Percentiles rank a stretch among this genome's conserved stretches.
Evolutionary conservation across 2,329 filamentous ascomycete genomes (phyloP).

Genomic region (Leptosphaerulina australis): DNA sequence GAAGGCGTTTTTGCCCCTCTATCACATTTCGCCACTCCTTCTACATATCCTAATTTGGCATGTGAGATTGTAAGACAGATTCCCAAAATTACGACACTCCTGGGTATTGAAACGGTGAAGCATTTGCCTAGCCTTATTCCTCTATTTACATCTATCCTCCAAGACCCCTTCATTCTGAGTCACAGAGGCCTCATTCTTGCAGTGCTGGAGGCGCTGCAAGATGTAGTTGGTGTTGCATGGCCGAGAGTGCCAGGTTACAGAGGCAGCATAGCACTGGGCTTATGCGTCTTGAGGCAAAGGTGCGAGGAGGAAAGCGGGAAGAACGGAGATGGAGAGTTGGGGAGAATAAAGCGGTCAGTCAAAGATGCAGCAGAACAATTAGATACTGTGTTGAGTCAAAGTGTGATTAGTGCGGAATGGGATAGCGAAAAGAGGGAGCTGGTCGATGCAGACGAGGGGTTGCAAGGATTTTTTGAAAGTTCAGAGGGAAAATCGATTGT

Average conservation of each 20-base stretch:
- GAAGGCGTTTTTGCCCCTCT: conserved; percentile 53
- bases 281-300: conserved; percentile 52
- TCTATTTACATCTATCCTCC: conserved; percentile 67
- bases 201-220: conserved; percentile 61
- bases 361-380: conserved; percentile 38
- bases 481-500: too few species aligned
- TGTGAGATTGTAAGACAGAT: conserved; percentile 62
- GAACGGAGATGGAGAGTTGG: conserved; percentile 27
- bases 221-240: conserved; percentile 69
- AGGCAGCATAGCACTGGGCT: conserved; percentile 66
- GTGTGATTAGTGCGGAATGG: conserved; percentile 24
- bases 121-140: conserved; percentile 74
- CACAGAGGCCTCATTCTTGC: conserved; percentile 61
- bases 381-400: conserved; percentile 28
- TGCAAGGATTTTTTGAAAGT: conserved; percentile 23
- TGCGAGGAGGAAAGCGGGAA: conserved; percentile 19
- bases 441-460: conserved; percentile 5
- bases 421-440: conserved; percentile 24
- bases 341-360: conserved; percentile 25
- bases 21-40: conserved; percentile 58
- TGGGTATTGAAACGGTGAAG: conserved; percentile 69
- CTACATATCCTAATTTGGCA: conserved; percentile 63
- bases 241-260: conserved; percentile 69
- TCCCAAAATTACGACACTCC: conserved; percentile 56
- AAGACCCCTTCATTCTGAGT: conserved; percentile 69